phyloP scores from a whole-genome alignment of 1,284 basidiomycete genomes.

The Stereum hirsutum region DNA sequence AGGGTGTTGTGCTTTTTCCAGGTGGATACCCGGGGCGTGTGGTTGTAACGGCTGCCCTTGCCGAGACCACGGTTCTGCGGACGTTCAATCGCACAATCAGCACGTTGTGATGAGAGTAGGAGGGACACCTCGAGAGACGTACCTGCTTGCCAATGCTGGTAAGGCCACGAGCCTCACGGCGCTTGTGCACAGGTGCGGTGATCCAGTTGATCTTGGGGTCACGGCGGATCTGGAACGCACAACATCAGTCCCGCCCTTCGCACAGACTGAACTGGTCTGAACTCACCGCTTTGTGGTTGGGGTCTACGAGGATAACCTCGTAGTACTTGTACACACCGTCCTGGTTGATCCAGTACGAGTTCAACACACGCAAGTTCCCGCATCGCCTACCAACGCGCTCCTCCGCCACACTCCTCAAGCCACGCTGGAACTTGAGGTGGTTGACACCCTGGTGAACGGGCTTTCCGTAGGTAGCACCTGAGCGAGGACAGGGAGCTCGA shows the following conservation, averaged over 20 bases:
- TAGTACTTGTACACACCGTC: slow-evolving; percentile 99
- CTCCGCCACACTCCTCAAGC: slow-evolving; percentile 90
- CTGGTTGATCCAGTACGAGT: slow-evolving; percentile 99
- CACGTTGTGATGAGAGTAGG: neutral
- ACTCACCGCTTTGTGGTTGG: slow-evolving; percentile 84
- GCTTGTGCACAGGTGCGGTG: slow-evolving; percentile 96
- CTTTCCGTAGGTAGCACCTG: slow-evolving; percentile 97
- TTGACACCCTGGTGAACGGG: slow-evolving; percentile 99
- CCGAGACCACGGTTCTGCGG: slow-evolving; percentile 83
- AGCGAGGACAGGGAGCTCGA: slow-evolving; percentile 2
- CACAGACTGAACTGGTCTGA: neutral
- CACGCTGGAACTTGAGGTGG: slow-evolving; percentile 97
- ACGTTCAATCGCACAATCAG: neutral
- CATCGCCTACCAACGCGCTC: slow-evolving; percentile 97
- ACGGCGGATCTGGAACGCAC: slow-evolving; percentile 65
- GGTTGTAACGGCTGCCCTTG: slow-evolving; percentile 95
- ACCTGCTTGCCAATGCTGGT: slow-evolving; percentile 95
- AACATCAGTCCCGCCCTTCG: neutral
- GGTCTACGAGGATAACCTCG: slow-evolving; percentile 98
- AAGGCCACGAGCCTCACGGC: slow-evolving; percentile 94
- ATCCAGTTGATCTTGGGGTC: slow-evolving; percentile 99
- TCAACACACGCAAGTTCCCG: slow-evolving; percentile 91
- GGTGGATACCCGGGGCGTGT: slow-evolving; percentile 83
- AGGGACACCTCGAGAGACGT: slow-evolving; percentile 12
- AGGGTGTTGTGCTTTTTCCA: slow-evolving; percentile 99